Conservation (phyloP, 805 yeast genomes). For the Hanseniaspora lachancei region DNA sequence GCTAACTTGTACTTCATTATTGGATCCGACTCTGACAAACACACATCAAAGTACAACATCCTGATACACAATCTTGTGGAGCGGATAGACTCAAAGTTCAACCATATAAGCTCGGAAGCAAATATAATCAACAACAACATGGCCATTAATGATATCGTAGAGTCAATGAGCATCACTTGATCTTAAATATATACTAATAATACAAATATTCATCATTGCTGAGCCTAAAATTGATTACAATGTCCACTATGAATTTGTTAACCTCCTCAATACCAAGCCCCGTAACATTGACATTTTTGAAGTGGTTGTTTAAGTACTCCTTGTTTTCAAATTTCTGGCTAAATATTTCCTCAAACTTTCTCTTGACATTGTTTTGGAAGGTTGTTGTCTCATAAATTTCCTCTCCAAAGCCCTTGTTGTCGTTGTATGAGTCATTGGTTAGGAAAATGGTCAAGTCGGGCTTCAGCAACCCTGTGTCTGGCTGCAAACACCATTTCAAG, state of each 20-base stretch:
- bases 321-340: conserved; percentile 21
- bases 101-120: not conserved
- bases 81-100: not conserved
- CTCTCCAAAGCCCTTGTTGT: conserved; percentile 79
- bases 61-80: conserved; percentile 4
- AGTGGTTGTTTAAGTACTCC: conserved; percentile 18
- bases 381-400: conserved; percentile 72
- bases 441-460: conserved; percentile 79
- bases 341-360: conserved; percentile 41
- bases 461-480: conserved; percentile 72
- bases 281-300: conserved; percentile 49
- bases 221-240: conserved; percentile 14
- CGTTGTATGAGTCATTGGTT: conserved; percentile 34
- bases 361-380: conserved; percentile 62
- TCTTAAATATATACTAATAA: not conserved
- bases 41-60: not conserved
- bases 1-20: conserved; percentile 1
- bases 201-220: not conserved
- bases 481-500: conserved; percentile 62
- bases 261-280: conserved; percentile 47
- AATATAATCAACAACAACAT: not conserved
- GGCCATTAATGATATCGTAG: not conserved
- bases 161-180: not conserved
- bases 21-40: not conserved
- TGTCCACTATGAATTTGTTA: conserved; percentile 32